Conservation (phyloP, 148 eudicot species). For the Oxyria digyna region DNA sequence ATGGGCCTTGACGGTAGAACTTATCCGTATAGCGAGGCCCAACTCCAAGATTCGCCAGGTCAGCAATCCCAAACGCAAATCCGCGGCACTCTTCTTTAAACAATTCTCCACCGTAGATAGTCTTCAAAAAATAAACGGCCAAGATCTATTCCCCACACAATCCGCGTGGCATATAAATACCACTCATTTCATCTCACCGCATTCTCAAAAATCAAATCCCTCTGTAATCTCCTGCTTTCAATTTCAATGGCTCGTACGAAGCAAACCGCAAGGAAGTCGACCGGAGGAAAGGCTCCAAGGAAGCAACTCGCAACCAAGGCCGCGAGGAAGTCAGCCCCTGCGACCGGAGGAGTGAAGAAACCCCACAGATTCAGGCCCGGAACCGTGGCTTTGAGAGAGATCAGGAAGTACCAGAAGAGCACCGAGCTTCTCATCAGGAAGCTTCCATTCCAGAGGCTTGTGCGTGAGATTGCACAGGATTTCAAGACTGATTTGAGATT, state of each 20-base stretch:
- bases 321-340: conserved; percentile 21
- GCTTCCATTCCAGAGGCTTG: conserved; percentile 23
- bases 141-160: background rate
- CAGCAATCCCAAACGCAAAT: background rate
- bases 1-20: too few relatives aligned
- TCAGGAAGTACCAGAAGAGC: conserved; percentile 25
- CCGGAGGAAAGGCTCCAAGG: conserved; percentile 26
- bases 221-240: background rate
- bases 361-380: conserved; percentile 25
- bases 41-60: background rate
- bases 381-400: conserved; percentile 19
- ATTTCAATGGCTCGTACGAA: conserved; percentile 20
- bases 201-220: background rate
- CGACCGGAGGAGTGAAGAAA: conserved; percentile 29
- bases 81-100: background rate
- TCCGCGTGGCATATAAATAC: background rate
- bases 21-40: background rate
- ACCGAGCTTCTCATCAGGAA: conserved; percentile 23
- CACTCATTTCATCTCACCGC: background rate
- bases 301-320: conserved; percentile 25
- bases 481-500: conserved; percentile 24
- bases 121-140: background rate
- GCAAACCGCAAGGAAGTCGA: conserved; percentile 23
- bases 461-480: conserved; percentile 24
- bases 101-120: background rate